Conservation (phyloP, 1,284 basidiomycete genomes). For the Schizopora paradoxa region DNA sequence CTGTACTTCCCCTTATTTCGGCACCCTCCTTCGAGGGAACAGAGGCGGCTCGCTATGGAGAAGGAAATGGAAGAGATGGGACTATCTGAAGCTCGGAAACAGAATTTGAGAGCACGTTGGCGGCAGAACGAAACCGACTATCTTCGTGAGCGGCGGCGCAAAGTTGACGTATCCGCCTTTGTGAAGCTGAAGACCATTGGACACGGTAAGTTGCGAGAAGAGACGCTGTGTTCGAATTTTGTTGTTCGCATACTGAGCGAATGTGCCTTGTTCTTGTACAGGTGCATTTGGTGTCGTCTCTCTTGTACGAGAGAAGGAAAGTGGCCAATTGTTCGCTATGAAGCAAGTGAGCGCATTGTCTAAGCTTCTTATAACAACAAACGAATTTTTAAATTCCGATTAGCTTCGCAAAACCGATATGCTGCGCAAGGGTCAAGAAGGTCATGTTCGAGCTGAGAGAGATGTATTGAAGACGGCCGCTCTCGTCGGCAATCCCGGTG, state of each 20-base stretch:
- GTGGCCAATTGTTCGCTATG: conserved; percentile 88
- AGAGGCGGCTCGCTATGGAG: conserved; percentile 81
- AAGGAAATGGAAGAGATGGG: conserved; percentile 75
- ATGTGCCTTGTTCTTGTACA: conserved; percentile 26
- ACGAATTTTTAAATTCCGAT: conserved; percentile 23
- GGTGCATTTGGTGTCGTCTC: conserved; percentile 96
- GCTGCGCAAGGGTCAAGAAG: conserved; percentile 97
- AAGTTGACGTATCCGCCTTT: conserved; percentile 83
- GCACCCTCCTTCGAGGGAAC: conserved; percentile 79
- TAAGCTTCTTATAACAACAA: conserved; percentile 21
- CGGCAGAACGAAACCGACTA: conserved; percentile 84
- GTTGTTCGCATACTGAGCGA: conserved; percentile 1
- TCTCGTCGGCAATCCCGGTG: conserved; percentile 59
- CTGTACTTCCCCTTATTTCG: conserved; percentile 89
- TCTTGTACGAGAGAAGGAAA: conserved; percentile 78
- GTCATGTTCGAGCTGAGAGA: conserved; percentile 87
- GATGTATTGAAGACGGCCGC: conserved; percentile 83
- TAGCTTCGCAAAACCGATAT: conserved; percentile 94
- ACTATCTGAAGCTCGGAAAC: conserved; percentile 66
- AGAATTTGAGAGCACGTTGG: conserved; percentile 72
- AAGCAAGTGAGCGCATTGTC: conserved; percentile 67
- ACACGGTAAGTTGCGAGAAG: conserved; percentile 56
- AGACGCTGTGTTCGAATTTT: conserved; percentile 4
- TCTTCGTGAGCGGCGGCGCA: conserved; percentile 76
- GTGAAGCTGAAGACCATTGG: conserved; percentile 92